phyloP scores from a whole-genome alignment of 768 basidiomycete genomes.

The Suillus decipiens region DNA sequence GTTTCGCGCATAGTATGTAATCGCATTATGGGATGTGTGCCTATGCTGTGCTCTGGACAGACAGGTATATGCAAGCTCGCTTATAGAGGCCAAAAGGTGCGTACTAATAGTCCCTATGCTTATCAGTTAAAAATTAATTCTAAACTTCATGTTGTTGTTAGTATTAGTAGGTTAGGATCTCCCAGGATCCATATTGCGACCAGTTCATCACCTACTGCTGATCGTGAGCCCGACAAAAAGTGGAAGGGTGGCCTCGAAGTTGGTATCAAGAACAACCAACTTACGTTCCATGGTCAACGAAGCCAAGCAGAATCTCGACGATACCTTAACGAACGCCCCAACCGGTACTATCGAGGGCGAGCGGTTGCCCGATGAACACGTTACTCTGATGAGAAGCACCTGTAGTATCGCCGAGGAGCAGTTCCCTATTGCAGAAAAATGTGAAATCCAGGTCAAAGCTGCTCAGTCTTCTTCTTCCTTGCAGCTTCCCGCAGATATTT shows the following conservation, averaged over 20 bases:
- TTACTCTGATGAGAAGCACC: conserved; percentile 44
- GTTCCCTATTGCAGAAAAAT: conserved; percentile 43
- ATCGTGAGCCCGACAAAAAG: conserved; percentile 51
- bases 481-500: conserved; percentile 4
- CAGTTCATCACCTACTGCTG: conserved; percentile 11
- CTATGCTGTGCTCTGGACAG: background rate
- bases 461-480: background rate
- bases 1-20: background rate
- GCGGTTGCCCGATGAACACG: conserved; percentile 40
- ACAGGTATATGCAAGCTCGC: too few species aligned
- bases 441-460: conserved; percentile 41
- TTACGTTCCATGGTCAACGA: conserved; percentile 50
- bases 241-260: conserved; percentile 52
- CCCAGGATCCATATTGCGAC: background rate
- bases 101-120: conserved; percentile 47
- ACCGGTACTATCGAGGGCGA: conserved; percentile 35
- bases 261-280: conserved; percentile 50
- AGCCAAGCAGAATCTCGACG: conserved; percentile 58
- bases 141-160: background rate
- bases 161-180: background rate
- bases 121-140: background rate
- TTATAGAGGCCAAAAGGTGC: conserved; percentile 85
- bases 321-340: conserved; percentile 49
- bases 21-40: background rate
- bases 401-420: conserved; percentile 46